A percentile compares a stretch with the other conserved stretches of the same genome.
phyloP scores from a whole-genome alignment of 371 early-diverging fungal genomes.

The Basidiobolus meristosporus region DNA sequence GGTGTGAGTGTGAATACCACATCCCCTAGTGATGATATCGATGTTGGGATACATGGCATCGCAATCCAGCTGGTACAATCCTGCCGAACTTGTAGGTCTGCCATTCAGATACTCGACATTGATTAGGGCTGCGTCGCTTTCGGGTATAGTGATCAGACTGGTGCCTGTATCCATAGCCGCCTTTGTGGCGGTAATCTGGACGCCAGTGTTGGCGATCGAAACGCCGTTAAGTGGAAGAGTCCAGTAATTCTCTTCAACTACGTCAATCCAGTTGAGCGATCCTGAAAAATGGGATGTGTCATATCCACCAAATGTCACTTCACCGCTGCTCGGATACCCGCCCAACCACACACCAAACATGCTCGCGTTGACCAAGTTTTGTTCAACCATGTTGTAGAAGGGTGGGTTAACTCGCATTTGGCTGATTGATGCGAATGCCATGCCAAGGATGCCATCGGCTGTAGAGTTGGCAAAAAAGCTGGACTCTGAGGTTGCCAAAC shows the following conservation, averaged over 20 bases:
- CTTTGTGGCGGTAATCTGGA: constrained; percentile 9
- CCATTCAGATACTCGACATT: too few species aligned
- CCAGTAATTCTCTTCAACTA: constrained; percentile 83
- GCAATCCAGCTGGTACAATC: too few species aligned
- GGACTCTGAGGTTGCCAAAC: constrained; percentile 34
- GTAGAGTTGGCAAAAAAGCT: constrained; percentile 46
- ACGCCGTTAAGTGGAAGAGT: constrained; percentile 62
- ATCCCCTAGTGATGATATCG: too few species aligned
- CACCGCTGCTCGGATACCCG: constrained; percentile 29
- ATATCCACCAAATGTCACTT: constrained; percentile 65
- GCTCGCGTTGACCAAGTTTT: constrained; percentile 50
- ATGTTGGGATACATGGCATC: too few species aligned
- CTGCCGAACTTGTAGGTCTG: too few species aligned
- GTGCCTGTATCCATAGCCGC: constrained; percentile 72
- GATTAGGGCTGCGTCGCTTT: too few species aligned
- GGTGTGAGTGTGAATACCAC: too few species aligned
- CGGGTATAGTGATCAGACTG: constrained; percentile 57
- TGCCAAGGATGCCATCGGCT: constrained; percentile 84
- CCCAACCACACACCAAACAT: constrained; percentile 67
- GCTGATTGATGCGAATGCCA: constrained; percentile 69
- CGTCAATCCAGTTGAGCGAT: constrained; percentile 52
- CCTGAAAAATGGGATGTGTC: constrained; percentile 49
- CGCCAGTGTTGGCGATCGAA: not conserved
- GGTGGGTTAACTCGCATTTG: constrained; percentile 72
- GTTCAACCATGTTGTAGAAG: constrained; percentile 71